Conservation (phyloP, 2,329 filamentous ascomycete genomes). For the Cercospora sp. region DNA sequence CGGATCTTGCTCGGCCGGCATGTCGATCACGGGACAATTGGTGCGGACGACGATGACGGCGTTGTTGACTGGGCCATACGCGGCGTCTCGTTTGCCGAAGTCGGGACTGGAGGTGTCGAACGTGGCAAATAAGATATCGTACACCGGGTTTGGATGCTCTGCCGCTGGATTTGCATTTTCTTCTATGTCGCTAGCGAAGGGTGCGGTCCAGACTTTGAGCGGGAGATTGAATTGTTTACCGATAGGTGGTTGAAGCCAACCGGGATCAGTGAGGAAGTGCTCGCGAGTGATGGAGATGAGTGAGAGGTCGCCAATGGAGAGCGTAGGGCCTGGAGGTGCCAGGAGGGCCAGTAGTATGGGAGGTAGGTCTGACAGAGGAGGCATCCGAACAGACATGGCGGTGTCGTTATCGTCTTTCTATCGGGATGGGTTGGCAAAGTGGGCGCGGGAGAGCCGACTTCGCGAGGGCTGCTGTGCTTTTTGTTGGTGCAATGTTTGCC, state of each 20-base stretch:
- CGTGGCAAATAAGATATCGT: background rate
- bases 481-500: background rate
- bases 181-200: background rate
- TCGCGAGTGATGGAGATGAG: background rate
- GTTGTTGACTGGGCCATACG: background rate
- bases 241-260: background rate
- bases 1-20: background rate
- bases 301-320: background rate
- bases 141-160: background rate
- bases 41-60: background rate
- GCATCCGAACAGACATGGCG: background rate
- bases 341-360: background rate
- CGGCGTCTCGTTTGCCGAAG: background rate
- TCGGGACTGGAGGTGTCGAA: background rate
- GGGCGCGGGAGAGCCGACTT: background rate
- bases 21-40: background rate
- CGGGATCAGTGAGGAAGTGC: background rate
- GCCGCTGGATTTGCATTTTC: background rate
- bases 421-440: background rate
- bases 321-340: background rate
- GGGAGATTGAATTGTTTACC: background rate
- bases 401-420: background rate
- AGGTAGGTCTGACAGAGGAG: background rate
- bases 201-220: background rate
- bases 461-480: background rate